Conservation (phyloP, 1,139 yeast genomes). For the Protomyces gravidus region DNA sequence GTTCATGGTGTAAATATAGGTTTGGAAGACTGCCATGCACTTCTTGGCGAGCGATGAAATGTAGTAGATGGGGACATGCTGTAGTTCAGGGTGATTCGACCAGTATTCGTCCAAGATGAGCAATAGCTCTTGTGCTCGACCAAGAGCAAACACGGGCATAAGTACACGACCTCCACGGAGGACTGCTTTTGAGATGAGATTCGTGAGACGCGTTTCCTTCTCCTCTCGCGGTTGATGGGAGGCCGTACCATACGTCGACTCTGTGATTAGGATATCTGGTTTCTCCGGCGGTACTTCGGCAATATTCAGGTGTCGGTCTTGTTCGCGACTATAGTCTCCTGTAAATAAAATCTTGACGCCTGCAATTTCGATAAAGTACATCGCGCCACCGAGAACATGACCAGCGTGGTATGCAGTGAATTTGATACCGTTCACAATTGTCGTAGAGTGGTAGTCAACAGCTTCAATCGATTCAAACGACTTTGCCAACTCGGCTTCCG, state of each 20-base stretch:
- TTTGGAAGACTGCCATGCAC: conserved; percentile 96
- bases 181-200: conserved; percentile 75
- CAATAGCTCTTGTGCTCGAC: conserved; percentile 90
- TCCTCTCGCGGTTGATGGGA: conserved; percentile 88
- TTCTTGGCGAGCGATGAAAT: conserved; percentile 92
- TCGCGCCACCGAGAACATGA: conserved; percentile 97
- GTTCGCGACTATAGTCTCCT: conserved; percentile 94
- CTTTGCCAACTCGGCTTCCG: conserved; percentile 82
- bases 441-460: conserved; percentile 89
- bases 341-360: conserved; percentile 84
- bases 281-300: conserved; percentile 90
- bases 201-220: conserved; percentile 75
- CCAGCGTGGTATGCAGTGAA: conserved; percentile 99
- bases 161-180: conserved; percentile 87
- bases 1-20: conserved; percentile 95
- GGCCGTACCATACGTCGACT: conserved; percentile 96
- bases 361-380: conserved; percentile 92
- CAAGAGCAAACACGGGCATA: conserved; percentile 92
- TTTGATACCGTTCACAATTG: conserved; percentile 87
- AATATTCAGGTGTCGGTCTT: conserved; percentile 87
- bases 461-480: conserved; percentile 91
- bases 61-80: conserved; percentile 74
- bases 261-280: conserved; percentile 88
- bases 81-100: conserved; percentile 77
- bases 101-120: conserved; percentile 91